Base-by-base conservation (phyloP, 176 grass and related monocot genomes). In the Triticum urartu region DNA sequence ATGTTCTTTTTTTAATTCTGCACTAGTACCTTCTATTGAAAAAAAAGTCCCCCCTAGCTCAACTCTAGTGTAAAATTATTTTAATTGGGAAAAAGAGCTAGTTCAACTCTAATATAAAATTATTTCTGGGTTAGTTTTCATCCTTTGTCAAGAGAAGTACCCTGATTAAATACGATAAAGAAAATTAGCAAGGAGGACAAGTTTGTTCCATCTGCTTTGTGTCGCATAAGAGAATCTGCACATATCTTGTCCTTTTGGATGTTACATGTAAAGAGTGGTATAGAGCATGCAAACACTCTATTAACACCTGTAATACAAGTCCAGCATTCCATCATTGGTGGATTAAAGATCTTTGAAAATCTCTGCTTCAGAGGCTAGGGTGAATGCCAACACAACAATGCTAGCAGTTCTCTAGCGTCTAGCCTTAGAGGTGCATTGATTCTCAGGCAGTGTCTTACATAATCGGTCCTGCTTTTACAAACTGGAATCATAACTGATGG, bases 401-500 rank as follows among this genome's bases (percentile, higher is more conserved):
- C 47, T 58, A 82, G 60, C 56, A 59, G 56, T 38, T 78, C 2
- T n/a, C 40, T 36, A 59, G 22, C 35, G 12, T 69, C 12, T 68
- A 77, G 50, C 22, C 61, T 82, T 82, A 67, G n/a, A 77, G 39
- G 21, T 72, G 18, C 66, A 79, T 32, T 79, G 72, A 72, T 84
- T 40, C 25, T 84, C 7, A 11, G 18, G 9, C 30, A n/a, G 2
- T 26, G 9, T 79, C 20, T 81, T 81, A 6, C 33, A 1, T 74
- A 85, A 68, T 35, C 45, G 33, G 62, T 60, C 32, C 69, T 60
- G 6, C 54, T 52, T 85, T 39, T 64, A 43, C 11, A 43, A 58
- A 75, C 34, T 66, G 34, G 77, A 85, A 85, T 80, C 82, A 58
- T 67, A 12, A 69, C 65, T 80, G 76, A 80, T 34, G 68, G 77